These are phyloP conservation scores for Lecanicillium sp. DNA, from an alignment of 2,329 filamentous ascomycete species.

Conservation along the genomic window DNA sequence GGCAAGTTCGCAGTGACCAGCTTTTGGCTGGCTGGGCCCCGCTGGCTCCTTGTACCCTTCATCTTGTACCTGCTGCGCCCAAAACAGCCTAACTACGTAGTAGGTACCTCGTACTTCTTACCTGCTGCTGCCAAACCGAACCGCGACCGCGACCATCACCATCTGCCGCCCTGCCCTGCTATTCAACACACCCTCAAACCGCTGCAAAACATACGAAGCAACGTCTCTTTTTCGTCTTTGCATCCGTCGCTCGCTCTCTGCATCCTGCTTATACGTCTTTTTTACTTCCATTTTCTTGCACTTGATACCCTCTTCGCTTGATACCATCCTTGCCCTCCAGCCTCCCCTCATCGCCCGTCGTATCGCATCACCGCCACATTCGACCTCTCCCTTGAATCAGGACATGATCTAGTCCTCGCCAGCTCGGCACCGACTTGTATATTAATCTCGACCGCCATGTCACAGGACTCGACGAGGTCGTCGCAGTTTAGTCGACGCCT, in stretches of 20 bases:
- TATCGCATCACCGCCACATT: not conserved
- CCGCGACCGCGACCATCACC: not conserved
- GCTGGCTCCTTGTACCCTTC: too few relatives aligned
- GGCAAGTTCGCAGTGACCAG: too few relatives aligned
- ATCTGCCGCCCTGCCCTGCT: not conserved
- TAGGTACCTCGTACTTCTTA: too few relatives aligned
- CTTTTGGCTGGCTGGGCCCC: too few relatives aligned
- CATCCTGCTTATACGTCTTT: not conserved
- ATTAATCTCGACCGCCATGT: constrained; percentile 36
- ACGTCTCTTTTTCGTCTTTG: too few relatives aligned
- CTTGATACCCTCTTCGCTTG: too few relatives aligned
- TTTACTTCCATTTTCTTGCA: not conserved
- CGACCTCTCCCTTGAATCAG: not conserved
- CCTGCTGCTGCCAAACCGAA: too few relatives aligned
- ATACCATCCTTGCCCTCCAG: too few relatives aligned
- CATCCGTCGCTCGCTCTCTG: not conserved
- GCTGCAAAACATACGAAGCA: not conserved
- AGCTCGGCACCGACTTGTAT: not conserved
- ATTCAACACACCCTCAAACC: not conserved
- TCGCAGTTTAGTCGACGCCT: constrained; percentile 40
- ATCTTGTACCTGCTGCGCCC: too few relatives aligned
- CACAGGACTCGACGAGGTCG: constrained; percentile 44
- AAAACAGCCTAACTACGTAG: too few relatives aligned
- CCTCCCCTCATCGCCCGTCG: too few relatives aligned
- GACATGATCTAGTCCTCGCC: not conserved